Base-by-base conservation (phyloP, 2,329 filamentous ascomycete species). In the Fusarium verrucosum region DNA sequence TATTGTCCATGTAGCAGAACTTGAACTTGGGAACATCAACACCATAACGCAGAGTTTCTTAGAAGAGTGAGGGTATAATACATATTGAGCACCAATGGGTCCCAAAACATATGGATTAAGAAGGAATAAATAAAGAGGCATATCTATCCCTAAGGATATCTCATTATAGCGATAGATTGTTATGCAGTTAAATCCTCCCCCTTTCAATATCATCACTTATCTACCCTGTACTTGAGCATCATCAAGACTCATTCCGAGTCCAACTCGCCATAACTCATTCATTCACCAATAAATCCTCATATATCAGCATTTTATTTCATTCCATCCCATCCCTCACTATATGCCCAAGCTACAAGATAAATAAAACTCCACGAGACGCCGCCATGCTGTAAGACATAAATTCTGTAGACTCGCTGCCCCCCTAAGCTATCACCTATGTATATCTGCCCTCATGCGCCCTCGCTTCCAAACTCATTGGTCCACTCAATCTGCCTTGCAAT, bases 401-500 rank as follows among this genome's bases (percentile, higher is more conserved):
- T 62, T 61, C 64, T 62, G 60, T 50, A 65, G 61, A 65, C 62
- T 64, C 62, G 55, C 65, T 50, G 42, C 49, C 62, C 41, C 44
- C 55, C 30, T 16, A 32, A 32, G 32, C 13, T 22, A 26, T 30
- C 19, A 30, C 17, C 33, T 46, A 54, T 45, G n/a, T n/a, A 17
- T 46, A 40, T 60, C 35, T 60, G 23, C n/a, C 73, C 67, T 75
- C 68, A 85, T 68, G 83, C 82, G 17, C 94, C 94, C 76, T 97
- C 94, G 75, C 92, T 96, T 54, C 94, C 94, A 79, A 98, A 98
- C 79, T 98, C 94, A 72, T 90, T 86, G 10, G 95, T 99, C 95
- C 95, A 99, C 40, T 97, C 93, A 42, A 91, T 84, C 76, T 94
- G 97, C 72, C 87, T 85, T 68, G 87, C 85, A 41, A 99, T 84